Evolutionary conservation across 805 yeast species (phyloP), one percentile per base, ranked within the genome.

Genomic region (Candida mattraensis): DNA sequence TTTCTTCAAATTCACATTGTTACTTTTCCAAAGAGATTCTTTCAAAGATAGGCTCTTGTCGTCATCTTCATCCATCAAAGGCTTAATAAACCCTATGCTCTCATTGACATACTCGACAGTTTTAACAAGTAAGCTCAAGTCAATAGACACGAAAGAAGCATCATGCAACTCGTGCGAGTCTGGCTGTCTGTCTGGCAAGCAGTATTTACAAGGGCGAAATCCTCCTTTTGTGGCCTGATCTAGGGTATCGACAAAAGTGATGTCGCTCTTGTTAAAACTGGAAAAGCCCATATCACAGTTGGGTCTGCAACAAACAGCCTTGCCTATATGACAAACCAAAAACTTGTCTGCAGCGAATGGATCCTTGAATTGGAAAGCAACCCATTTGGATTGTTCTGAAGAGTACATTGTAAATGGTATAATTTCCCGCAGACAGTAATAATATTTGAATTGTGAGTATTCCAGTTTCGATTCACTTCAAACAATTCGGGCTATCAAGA

Each of bases 311-410:
- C 74, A 70, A n/a, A 50, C 46, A 36, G 63, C 63, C 17, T 58
- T 57, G 19, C 60, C 54, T 39, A 63, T 63, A 53, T 71, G 69
- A 48, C 78, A 68, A 15, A 77, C 82, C 31, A 66, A 60, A 46
- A 81, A 82, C 17, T 75, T 61, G 26, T 73, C 74, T 0, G 81
- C 72, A 9, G 85, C 81, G 48, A 76, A 76, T 1, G 87, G 84
- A 50, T 80, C 87, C 40, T 72, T 66, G 55, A 76, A 76, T 50
- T 77, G 80, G 55, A 76, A 79, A 1, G 85, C 85, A 34, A 70
- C 74, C 81, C 81, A 75, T 50, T 69, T 76, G 25, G 72, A 56
- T 10, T 61, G 51, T 26, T 71, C 74, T 5, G 71, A 54, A 1
- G 66, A 54, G 52, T 73, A 72, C 27, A 59, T 60, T 5, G 28